A percentile compares a stretch with the other conserved stretches of the same genome.
These are phyloP conservation scores for Colletotrichum orbiculare DNA, from an alignment of 2,329 filamentous ascomycete species.

Conservation along the genomic window DNA sequence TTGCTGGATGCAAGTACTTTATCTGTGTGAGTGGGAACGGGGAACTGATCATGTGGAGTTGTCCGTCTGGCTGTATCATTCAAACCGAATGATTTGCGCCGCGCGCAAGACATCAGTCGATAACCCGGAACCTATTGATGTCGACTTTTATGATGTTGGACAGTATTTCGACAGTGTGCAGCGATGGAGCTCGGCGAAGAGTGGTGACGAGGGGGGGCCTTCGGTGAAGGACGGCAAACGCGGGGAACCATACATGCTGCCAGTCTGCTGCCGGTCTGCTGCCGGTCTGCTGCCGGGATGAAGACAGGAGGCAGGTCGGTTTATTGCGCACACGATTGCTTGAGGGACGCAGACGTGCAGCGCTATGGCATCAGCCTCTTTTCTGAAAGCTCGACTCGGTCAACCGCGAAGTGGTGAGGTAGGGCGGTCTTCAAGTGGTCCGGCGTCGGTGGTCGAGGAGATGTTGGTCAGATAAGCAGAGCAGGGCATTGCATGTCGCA, in stretches of 20 bases:
- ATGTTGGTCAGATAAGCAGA: conserved; percentile 10
- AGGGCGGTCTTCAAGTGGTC: conserved; percentile 8
- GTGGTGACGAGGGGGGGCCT: not conserved
- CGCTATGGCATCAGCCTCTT: not conserved
- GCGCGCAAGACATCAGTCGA: conserved; percentile 15
- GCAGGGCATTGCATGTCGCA: conserved; percentile 3
- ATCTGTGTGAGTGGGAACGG: conserved; percentile 30
- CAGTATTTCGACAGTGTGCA: too few relatives aligned
- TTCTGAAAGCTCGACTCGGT: not conserved
- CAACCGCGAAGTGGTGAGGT: conserved; percentile 11
- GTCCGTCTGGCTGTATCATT: conserved; percentile 24
- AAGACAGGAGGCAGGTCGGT: too few relatives aligned
- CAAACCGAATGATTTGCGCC: conserved; percentile 12
- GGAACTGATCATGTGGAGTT: conserved; percentile 25
- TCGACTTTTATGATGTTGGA: too few relatives aligned
- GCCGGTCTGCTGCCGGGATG: too few relatives aligned
- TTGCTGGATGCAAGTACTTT: conserved; percentile 20
- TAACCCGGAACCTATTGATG: not conserved
- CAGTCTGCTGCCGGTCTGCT: too few relatives aligned
- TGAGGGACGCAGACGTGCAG: not conserved
- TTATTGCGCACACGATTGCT: too few relatives aligned
- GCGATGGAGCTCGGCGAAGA: too few relatives aligned
- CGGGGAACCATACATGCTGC: too few relatives aligned
- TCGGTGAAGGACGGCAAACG: not conserved
- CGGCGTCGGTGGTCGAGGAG: conserved; percentile 7